Conservation (phyloP, 441 rosid genomes). For the Bocquillonia castaneifolia region DNA sequence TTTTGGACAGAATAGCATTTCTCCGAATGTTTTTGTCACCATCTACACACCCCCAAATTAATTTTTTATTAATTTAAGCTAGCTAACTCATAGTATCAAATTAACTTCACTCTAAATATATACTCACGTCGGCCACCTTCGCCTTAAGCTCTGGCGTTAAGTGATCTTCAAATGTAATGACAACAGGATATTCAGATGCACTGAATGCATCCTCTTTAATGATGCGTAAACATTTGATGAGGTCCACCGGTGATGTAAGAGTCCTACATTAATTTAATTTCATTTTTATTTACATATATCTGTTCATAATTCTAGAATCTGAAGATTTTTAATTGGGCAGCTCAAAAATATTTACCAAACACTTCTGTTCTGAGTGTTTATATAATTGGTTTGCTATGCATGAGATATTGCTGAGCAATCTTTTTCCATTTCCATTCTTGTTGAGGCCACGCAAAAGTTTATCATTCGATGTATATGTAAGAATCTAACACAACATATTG, state of each 20-base stretch:
- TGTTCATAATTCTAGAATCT: too few species aligned
- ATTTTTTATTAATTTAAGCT: too few species aligned
- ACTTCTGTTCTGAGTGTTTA: too few species aligned
- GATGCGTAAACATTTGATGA: slow-evolving; percentile 50
- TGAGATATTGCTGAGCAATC: too few species aligned
- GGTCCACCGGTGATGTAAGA: slow-evolving; percentile 54
- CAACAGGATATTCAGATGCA: slow-evolving; percentile 69
- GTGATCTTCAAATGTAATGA: slow-evolving; percentile 84
- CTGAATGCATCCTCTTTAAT: slow-evolving; percentile 61
- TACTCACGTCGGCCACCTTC: slow-evolving; percentile 57
- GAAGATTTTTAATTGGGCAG: too few species aligned
- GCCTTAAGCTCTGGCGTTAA: slow-evolving; percentile 51
- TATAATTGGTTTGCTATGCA: too few species aligned
- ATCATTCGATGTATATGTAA: too few species aligned
- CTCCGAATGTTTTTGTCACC: slow-evolving; percentile 50
- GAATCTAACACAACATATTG: too few species aligned
- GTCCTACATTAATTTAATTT: slow-evolving; percentile 35
- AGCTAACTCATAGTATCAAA: neutral
- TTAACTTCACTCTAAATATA: neutral
- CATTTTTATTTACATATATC: too few species aligned
- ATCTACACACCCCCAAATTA: slow-evolving; percentile 31
- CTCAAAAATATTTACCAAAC: too few species aligned
- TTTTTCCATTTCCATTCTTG: too few species aligned
- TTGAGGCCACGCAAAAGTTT: too few species aligned
- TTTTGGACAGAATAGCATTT: slow-evolving; percentile 35